Conservation (phyloP, 2,329 filamentous ascomycete genomes). For the Microcyclospora tardicrescens region DNA sequence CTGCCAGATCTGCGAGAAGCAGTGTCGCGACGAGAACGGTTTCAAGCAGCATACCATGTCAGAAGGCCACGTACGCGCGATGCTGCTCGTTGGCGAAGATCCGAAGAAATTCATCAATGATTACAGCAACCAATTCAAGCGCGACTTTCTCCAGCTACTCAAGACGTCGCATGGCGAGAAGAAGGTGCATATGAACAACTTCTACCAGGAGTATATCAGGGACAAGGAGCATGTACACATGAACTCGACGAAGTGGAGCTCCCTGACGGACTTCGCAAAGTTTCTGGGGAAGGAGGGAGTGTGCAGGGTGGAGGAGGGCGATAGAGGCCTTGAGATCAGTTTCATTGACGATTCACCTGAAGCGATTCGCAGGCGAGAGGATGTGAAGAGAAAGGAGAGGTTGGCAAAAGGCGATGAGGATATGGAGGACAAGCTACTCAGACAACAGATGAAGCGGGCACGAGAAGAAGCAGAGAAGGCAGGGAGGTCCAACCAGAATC, state of each 20-base stretch:
- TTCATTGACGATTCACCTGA: slow-evolving; percentile 92
- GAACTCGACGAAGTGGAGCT: slow-evolving; percentile 84
- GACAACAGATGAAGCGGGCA: slow-evolving; percentile 71
- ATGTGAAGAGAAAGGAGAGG: slow-evolving; percentile 67
- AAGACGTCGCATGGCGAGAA: slow-evolving; percentile 85
- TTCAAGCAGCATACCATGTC: slow-evolving; percentile 72
- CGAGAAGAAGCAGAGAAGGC: slow-evolving; percentile 38
- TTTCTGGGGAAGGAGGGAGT: slow-evolving; percentile 74
- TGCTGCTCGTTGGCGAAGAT: slow-evolving; percentile 77
- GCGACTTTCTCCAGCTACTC: slow-evolving; percentile 65
- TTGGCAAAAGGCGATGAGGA: slow-evolving; percentile 87
- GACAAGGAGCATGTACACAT: slow-evolving; percentile 85
- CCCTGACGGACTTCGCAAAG: slow-evolving; percentile 81
- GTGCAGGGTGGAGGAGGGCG: slow-evolving; percentile 78
- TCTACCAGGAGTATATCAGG: slow-evolving; percentile 88
- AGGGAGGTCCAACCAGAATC: slow-evolving; percentile 29
- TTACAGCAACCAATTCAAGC: slow-evolving; percentile 68
- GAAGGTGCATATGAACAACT: slow-evolving; percentile 73
- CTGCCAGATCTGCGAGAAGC: slow-evolving; percentile 65
- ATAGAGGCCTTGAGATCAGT: slow-evolving; percentile 71
- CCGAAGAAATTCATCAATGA: slow-evolving; percentile 71
- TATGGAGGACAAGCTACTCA: slow-evolving; percentile 68
- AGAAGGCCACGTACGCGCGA: slow-evolving; percentile 79
- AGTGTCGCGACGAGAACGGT: slow-evolving; percentile 75
- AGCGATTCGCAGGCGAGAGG: slow-evolving; percentile 66